Percentiles rank a stretch among this genome's conserved stretches.
phyloP scores from a whole-genome alignment of 75 land plant genomes.

The Picea sitchensis region DNA sequence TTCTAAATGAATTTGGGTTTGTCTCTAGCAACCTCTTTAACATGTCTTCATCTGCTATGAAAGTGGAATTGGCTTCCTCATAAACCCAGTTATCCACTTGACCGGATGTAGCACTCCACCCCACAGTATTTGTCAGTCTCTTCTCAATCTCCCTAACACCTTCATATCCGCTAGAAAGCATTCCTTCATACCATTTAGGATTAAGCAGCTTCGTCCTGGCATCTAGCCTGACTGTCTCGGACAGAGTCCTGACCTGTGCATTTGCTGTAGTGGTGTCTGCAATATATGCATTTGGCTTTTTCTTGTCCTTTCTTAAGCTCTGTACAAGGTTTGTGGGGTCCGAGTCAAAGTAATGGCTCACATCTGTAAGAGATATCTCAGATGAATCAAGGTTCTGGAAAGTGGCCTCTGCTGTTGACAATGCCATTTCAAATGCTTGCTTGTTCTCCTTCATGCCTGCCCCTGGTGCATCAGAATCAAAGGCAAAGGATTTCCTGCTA shows the following conservation, averaged over 20 bases:
- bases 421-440: slow-evolving; percentile 92
- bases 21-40: slow-evolving; percentile 87
- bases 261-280: slow-evolving; percentile 99
- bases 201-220: slow-evolving; percentile 96
- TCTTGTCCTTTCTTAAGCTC: slow-evolving; percentile 80
- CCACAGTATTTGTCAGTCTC: slow-evolving; percentile 96
- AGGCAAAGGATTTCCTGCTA: slow-evolving; percentile 95
- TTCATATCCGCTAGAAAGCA: slow-evolving; percentile 94
- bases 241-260: slow-evolving; percentile 91
- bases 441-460: slow-evolving; percentile 95
- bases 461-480: slow-evolving; percentile 93
- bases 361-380: slow-evolving; percentile 97
- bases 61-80: slow-evolving; percentile 95
- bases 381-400: slow-evolving; percentile 99
- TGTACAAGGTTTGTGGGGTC: slow-evolving; percentile 98
- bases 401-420: slow-evolving; percentile 98
- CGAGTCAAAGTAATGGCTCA: slow-evolving; percentile 98
- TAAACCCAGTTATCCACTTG: slow-evolving; percentile 99
- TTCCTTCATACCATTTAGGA: slow-evolving; percentile 99
- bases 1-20: slow-evolving; percentile 97
- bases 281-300: slow-evolving; percentile 91
- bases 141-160: slow-evolving; percentile 99
- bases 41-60: slow-evolving; percentile 95
- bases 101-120: slow-evolving; percentile 99
- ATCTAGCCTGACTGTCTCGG: slow-evolving; percentile 96